These are phyloP conservation scores for Saitozyma podzolica DNA, from an alignment of 768 basidiomycete species.

Conservation along the genomic window DNA sequence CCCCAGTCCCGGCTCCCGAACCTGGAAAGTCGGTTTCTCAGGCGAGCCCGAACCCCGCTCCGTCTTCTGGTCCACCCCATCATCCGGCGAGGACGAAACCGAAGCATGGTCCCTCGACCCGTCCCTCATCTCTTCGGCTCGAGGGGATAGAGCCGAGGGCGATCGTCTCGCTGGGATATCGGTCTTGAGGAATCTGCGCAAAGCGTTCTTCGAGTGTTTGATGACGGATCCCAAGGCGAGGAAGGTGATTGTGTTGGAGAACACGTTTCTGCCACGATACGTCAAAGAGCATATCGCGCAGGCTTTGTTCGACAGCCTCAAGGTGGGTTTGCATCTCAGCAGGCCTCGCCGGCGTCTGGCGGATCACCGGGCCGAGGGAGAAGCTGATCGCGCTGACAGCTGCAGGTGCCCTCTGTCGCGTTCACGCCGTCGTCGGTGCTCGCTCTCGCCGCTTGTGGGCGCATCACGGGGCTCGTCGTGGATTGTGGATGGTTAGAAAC, in stretches of 20 bases:
- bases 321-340: slow-evolving; percentile 58
- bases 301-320: slow-evolving; percentile 83
- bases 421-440: slow-evolving; percentile 88
- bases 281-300: slow-evolving; percentile 86
- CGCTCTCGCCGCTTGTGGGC: slow-evolving; percentile 77
- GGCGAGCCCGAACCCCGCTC: slow-evolving; percentile 89
- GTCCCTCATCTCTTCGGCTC: slow-evolving; percentile 18
- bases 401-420: slow-evolving; percentile 86
- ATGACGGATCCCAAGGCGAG: slow-evolving; percentile 92
- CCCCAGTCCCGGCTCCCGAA: slow-evolving; percentile 70
- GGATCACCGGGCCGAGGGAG: too few relatives aligned
- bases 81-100: not conserved
- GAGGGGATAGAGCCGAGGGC: slow-evolving; percentile 61
- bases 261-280: slow-evolving; percentile 77
- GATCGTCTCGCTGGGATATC: slow-evolving; percentile 69
- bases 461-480: slow-evolving; percentile 88
- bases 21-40: slow-evolving; percentile 98
- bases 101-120: slow-evolving; percentile 49
- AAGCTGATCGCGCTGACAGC: not conserved
- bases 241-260: slow-evolving; percentile 89
- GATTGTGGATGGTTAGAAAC: slow-evolving; percentile 93
- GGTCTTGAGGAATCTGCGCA: slow-evolving; percentile 68
- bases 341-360: not conserved
- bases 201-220: slow-evolving; percentile 83
- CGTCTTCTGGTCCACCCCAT: slow-evolving; percentile 62